Base-by-base conservation (phyloP, 768 basidiomycete genomes). In the Lactarius tabidus region DNA sequence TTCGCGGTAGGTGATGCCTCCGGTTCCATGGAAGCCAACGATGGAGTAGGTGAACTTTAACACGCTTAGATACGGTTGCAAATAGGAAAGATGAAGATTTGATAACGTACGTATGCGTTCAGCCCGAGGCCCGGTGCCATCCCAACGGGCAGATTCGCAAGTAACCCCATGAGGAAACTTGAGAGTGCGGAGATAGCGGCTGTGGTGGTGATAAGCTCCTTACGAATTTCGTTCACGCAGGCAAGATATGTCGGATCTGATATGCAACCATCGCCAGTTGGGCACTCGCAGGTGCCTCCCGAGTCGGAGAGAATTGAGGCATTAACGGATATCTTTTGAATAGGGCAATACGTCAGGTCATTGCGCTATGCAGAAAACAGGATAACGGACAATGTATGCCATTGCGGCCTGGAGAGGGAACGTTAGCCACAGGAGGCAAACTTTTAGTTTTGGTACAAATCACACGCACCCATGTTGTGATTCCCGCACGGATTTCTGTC, bases 101-200 rank as follows among this genome's bases (percentile, higher is more conserved):
- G 59, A 33, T 31, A n/a, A 74, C 87, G 66, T 73, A 90, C 90
- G 69, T 91, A 91, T 48, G 90, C 89, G 68, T 91, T 91, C 29
- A 93, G 76, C 61, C 92, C 92, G 65, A 95, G 80, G 65, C 93
- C 93, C 26, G 92, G 92, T 2, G 92, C 92, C 76, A 94, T 84
- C 38, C 88, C 91, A n/a, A 95, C 84, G 2, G 93, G 93, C n/a
- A 95, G 78, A 72, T 95, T 95, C 45, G 90, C 93, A 26, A 93
- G 74, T 17, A 87, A 76, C 54, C 93, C 93, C 91, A 95, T 92
- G 65, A 93, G 82, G 73, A 88, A 84, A 20, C 88, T 89, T 9
- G 90, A 76, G 8, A 95, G 81, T 0, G 88, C 85, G 5, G 89
- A 80, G 65, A 92, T 82, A 60, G 89, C 87, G 14, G 91, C 90